Evolutionary conservation across 371 early-diverging fungal genomes (phyloP).

Genomic region (Mucor indicus): DNA sequence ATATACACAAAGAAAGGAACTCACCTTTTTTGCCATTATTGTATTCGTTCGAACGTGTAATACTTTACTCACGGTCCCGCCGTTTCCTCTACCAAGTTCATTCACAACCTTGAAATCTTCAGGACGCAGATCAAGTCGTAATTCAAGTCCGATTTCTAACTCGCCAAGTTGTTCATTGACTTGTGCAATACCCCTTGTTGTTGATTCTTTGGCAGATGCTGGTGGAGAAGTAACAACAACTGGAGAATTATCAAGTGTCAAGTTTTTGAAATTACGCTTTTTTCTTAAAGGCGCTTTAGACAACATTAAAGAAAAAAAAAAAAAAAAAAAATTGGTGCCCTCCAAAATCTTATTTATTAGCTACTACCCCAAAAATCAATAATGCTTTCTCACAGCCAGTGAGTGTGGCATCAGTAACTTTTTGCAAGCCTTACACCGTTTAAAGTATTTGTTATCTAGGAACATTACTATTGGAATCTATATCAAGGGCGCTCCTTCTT

Average conservation of each 20-base stretch:
- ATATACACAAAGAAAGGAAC: background rate
- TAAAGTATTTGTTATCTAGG: no score
- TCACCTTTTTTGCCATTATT: slow-evolving; percentile 86
- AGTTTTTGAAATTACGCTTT: slow-evolving; percentile 74
- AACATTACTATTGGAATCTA: no score
- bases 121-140: slow-evolving; percentile 73
- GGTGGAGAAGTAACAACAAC: slow-evolving; percentile 31
- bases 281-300: slow-evolving; percentile 57
- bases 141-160: slow-evolving; percentile 72
- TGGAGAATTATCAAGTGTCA: slow-evolving; percentile 52
- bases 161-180: slow-evolving; percentile 44
- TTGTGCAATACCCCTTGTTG: background rate
- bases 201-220: slow-evolving; percentile 3
- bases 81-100: slow-evolving; percentile 86
- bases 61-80: slow-evolving; percentile 82
- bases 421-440: no score
- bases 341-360: no score
- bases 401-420: no score
- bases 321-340: no score
- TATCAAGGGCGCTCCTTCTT: no score
- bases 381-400: no score
- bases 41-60: slow-evolving; percentile 72
- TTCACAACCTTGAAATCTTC: slow-evolving; percentile 79
- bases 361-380: no score
- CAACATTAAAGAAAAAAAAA: no score